Evolutionary conservation across 805 yeast species (phyloP), one percentile per base, ranked within the genome.

Genomic region (Priceomyces fermenticarens): DNA sequence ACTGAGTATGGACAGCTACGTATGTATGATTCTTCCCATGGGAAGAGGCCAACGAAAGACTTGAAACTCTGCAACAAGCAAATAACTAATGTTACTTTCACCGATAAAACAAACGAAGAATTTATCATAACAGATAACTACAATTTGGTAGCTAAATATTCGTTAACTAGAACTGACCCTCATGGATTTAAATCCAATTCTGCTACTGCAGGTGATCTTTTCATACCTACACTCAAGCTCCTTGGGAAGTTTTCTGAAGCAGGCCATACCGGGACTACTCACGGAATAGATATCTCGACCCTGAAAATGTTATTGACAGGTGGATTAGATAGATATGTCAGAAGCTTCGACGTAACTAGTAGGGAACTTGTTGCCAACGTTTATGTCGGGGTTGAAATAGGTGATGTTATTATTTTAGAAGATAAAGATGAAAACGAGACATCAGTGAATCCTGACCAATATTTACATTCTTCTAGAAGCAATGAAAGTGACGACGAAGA

Each of bases 251-350:
- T 70, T 56, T 52, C 63, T 2, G 66, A 58, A 42, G 74, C 74
- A 10, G 66, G 67, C 1, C 67, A 68, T 46, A 78, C 81, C 30
- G 96, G 93, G 15, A 79, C 88, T 9, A 83, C 81, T 16, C 90
- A 95, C 43, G 83, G 89, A 1, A 80, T 85, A 34, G 72, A 70
- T 42, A 63, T 75, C 2, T 43, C 45, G 9, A 60, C 66, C 9
- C 63, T 67, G 3, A 70, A 71, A 8, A 55, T 83, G 23, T 54
- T 90, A 6, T 81, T 81, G 2, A 72, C 87, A 13, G 97, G 95
- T 33, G 95, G 97, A 0, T 73, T 90, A 15, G 99, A 93, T 56
- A 74, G 96, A 53, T 91, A 88, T 53, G 71, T 88, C 20, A 75
- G 97, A 43, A 87, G 86, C 3, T 91, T 77, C 61, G 84, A 88